A percentile compares a stretch with the other conserved stretches of the same genome.
phyloP scores from a whole-genome alignment of 1,284 basidiomycete genomes.

The Bjerkandera adusta region DNA sequence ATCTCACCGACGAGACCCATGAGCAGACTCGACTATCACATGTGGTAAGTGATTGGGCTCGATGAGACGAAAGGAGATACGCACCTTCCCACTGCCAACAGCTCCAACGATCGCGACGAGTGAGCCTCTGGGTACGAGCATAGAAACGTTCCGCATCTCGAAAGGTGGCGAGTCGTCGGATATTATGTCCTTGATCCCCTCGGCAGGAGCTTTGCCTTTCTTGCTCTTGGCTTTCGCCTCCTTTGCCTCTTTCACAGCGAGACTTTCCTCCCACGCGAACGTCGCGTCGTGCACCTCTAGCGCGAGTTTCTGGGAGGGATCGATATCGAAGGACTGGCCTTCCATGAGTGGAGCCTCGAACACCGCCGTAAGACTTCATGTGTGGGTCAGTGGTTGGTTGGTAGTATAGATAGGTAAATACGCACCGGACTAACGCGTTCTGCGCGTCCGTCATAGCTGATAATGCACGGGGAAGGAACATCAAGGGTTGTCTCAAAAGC shows the following conservation, averaged over 20 bases:
- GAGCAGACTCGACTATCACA: conserved; percentile 66
- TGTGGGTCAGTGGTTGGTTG: background rate
- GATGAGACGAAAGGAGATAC: conserved; percentile 17
- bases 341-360: conserved; percentile 60
- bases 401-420: background rate
- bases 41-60: background rate
- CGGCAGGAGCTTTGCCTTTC: conserved; percentile 7
- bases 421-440: conserved; percentile 51
- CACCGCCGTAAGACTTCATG: conserved; percentile 38
- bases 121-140: conserved; percentile 55
- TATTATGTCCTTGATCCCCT: conserved; percentile 11
- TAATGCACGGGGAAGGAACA: conserved; percentile 67
- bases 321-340: conserved; percentile 40
- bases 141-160: conserved; percentile 47
- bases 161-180: conserved; percentile 36
- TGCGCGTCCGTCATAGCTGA: conserved; percentile 64
- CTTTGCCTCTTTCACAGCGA: conserved; percentile 22
- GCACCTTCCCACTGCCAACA: conserved; percentile 53
- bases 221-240: conserved; percentile 21
- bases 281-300: conserved; percentile 52
- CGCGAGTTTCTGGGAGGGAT: conserved; percentile 46
- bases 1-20: conserved; percentile 77
- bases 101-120: conserved; percentile 67
- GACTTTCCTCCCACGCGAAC: conserved; percentile 62
- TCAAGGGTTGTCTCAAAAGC: conserved; percentile 63